Percentiles rank a stretch among this genome's conserved stretches.
Conservation (phyloP, 108 stramenopile genomes). For the Pseudonitzschia delicatissima region DNA sequence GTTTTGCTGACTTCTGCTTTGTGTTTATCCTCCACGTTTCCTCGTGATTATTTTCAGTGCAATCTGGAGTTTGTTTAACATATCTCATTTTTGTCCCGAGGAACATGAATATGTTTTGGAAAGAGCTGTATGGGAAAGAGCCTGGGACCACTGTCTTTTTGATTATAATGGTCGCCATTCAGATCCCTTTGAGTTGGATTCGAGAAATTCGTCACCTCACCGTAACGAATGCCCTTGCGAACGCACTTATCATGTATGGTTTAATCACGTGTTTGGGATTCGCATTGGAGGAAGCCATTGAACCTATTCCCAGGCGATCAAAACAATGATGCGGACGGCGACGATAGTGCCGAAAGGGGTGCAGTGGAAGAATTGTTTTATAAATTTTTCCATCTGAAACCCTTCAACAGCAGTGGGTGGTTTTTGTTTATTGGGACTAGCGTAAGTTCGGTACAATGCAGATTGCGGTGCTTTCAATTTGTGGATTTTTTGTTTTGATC, state of each 20-base stretch:
- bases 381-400: constrained; percentile 14
- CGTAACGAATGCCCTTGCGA: constrained; percentile 48
- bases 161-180: constrained; percentile 31
- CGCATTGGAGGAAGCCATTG: constrained; percentile 19
- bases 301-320: not conserved
- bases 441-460: no score
- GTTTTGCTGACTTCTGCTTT: not conserved
- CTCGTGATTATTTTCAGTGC: constrained; percentile 23
- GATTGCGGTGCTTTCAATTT: no score
- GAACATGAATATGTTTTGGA: constrained; percentile 27
- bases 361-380: not conserved
- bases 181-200: constrained; percentile 50
- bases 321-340: constrained; percentile 1
- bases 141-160: constrained; percentile 24
- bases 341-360: not conserved
- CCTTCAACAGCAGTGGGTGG: constrained; percentile 27
- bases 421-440: constrained; percentile 57
- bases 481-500: not conserved
- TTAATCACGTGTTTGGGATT: constrained; percentile 36
- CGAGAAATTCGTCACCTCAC: constrained; percentile 43
- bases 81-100: constrained; percentile 59
- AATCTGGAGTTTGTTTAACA: constrained; percentile 54
- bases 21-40: not conserved
- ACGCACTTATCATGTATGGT: constrained; percentile 45
- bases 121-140: constrained; percentile 6